Evolutionary conservation across 306 rosid genomes (phyloP).

Genomic region (Fragaria iinumae): DNA sequence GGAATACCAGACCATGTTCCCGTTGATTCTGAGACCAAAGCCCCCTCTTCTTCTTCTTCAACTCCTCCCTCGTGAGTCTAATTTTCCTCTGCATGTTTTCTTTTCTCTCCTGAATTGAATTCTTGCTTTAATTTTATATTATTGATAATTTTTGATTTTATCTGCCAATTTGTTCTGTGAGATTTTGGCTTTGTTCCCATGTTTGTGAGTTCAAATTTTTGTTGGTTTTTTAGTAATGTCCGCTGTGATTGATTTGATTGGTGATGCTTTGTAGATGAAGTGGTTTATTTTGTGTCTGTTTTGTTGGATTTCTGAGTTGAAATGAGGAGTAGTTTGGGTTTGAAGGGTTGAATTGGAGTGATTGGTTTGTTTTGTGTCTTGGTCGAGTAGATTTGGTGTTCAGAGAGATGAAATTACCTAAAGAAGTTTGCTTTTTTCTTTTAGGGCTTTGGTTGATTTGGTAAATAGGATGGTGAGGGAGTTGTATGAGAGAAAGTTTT

Average conservation of each 20-base stretch:
- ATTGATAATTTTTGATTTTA: not conserved
- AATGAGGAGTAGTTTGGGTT: not conserved
- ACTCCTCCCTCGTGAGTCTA: constrained; percentile 64
- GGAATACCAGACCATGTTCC: constrained; percentile 59
- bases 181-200: constrained; percentile 7
- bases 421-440: not conserved
- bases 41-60: constrained; percentile 53
- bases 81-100: constrained; percentile 9
- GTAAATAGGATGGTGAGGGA: not conserved
- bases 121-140: constrained; percentile 21
- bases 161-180: not conserved
- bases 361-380: not conserved
- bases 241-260: not conserved
- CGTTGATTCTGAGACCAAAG: constrained; percentile 58
- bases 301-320: not conserved
- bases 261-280: not conserved
- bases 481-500: not conserved
- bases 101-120: constrained; percentile 20
- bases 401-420: not conserved
- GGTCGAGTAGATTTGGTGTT: not conserved
- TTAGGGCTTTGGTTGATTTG: not conserved
- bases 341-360: constrained; percentile 3
- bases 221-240: not conserved
- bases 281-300: not conserved
- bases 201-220: constrained; percentile 11